Conservation (phyloP, 139 green algal species). For the Coelastrella sp. region DNA sequence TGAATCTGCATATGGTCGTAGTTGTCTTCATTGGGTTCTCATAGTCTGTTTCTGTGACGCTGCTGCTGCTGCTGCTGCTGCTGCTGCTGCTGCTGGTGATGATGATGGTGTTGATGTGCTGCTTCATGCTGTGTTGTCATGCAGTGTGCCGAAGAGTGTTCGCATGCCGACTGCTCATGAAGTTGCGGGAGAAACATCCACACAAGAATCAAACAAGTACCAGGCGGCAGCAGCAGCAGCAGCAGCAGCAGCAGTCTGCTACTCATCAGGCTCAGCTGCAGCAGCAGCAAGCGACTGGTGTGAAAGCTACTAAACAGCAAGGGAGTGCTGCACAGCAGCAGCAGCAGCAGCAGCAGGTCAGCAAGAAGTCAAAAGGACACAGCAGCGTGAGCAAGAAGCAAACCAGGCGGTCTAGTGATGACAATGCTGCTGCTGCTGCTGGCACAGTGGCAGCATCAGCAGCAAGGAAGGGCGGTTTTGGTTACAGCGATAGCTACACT, state of each 20-base stretch:
- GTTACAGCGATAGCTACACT: no score
- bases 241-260: not conserved
- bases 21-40: no score
- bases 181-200: conserved; percentile 23
- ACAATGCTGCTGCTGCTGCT: not conserved
- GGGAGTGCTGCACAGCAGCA: not conserved
- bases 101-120: no score
- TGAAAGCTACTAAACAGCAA: no score
- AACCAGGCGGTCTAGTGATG: not conserved
- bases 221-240: conserved; percentile 38
- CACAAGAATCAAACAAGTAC: not conserved
- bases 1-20: no score
- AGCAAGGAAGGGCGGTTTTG: no score
- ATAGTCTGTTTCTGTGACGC: no score
- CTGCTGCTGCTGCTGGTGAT: no score
- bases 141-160: conserved; percentile 30
- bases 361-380: not conserved
- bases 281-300: not conserved
- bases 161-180: conserved; percentile 29
- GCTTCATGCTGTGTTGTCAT: not conserved
- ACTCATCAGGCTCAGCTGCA: conserved; percentile 11
- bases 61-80: no score
- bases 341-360: conserved; percentile 35
- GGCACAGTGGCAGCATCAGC: not conserved
- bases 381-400: not conserved